phyloP scores from a whole-genome alignment of 441 rosid species.

The Gossypium trilobum region DNA sequence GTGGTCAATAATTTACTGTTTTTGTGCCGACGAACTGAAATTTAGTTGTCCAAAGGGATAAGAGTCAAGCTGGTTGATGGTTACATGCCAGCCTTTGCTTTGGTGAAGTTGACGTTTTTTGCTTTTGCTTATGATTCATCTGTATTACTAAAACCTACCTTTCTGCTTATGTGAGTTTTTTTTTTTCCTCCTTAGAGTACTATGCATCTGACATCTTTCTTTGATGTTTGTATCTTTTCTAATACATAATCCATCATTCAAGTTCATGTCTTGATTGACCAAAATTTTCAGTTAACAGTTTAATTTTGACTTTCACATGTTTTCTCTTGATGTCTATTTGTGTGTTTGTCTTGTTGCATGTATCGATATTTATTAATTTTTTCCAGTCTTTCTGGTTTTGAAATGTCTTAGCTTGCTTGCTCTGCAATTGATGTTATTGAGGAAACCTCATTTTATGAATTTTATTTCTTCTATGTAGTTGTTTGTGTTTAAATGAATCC shows the following conservation, averaged over 20 bases:
- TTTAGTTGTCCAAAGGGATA: not conserved
- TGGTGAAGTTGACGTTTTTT: not conserved
- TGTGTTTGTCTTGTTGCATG: not conserved
- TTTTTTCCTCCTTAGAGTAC: not conserved
- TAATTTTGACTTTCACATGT: not conserved
- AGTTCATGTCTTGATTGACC: not conserved
- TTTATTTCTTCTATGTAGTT: not conserved
- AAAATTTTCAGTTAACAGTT: not conserved
- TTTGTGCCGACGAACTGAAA: not conserved
- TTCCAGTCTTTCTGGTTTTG: not conserved
- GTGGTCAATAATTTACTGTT: not conserved
- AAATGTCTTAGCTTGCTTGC: not conserved
- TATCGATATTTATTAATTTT: not conserved
- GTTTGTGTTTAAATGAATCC: not conserved
- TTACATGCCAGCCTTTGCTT: not conserved
- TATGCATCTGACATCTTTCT: not conserved
- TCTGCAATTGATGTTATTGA: not conserved
- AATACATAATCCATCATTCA: not conserved
- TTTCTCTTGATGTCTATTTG: not conserved
- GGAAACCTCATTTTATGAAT: not conserved
- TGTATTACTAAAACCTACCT: not conserved
- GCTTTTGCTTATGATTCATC: not conserved
- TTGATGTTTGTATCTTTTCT: not conserved
- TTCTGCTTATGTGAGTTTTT: not conserved
- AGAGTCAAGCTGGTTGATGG: not conserved